These are phyloP conservation scores for Alternaria viburni DNA, from an alignment of 2,329 filamentous ascomycete species.

Conservation along the genomic window DNA sequence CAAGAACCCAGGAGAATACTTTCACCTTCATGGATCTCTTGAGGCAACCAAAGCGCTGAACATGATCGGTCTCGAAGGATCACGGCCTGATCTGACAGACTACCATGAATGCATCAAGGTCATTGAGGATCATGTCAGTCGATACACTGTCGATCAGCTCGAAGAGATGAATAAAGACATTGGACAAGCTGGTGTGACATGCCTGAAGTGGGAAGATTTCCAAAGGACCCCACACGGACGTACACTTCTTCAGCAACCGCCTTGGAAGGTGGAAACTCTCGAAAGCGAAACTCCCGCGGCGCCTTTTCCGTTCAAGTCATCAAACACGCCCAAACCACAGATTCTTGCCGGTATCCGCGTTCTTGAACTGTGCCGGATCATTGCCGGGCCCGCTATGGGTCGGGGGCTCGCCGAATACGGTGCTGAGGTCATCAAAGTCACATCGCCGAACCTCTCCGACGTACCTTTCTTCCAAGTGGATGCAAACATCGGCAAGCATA, in stretches of 20 bases:
- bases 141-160: constrained; percentile 48
- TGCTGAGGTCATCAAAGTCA: constrained; percentile 75
- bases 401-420: constrained; percentile 77
- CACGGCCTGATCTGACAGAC: constrained; percentile 64
- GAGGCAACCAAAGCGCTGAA: constrained; percentile 72
- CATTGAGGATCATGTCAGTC: constrained; percentile 52
- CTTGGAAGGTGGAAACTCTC: constrained; percentile 58
- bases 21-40: constrained; percentile 77
- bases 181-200: constrained; percentile 52
- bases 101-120: constrained; percentile 50
- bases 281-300: constrained; percentile 59
- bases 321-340: constrained; percentile 40
- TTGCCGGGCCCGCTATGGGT: constrained; percentile 75
- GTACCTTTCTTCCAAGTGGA: constrained; percentile 76
- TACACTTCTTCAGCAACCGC: constrained; percentile 49
- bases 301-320: constrained; percentile 55
- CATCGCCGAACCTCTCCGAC: constrained; percentile 70
- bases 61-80: constrained; percentile 72
- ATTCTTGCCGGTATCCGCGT: constrained; percentile 69
- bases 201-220: constrained; percentile 51
- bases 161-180: constrained; percentile 51
- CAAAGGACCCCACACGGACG: constrained; percentile 49
- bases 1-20: constrained; percentile 69
- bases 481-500: constrained; percentile 74
- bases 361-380: constrained; percentile 76